Evolutionary conservation across 2,329 filamentous ascomycete species (phyloP), one percentile per base, ranked within the genome.

Genomic region (Penicillium sp.): DNA sequence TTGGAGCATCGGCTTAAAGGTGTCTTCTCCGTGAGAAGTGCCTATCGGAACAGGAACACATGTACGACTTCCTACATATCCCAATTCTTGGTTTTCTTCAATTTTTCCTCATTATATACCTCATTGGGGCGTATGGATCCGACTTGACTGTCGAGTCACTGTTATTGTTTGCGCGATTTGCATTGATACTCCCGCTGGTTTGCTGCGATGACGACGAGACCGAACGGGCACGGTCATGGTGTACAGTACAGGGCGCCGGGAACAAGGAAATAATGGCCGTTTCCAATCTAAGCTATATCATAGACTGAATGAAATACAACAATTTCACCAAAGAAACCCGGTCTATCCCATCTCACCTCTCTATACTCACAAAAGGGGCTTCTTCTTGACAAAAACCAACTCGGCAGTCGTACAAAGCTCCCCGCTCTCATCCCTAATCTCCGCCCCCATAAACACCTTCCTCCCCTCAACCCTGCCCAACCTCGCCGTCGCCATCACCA

Each of bases 1-100:
- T 97, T 65, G 72, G 76, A 57, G 68, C 69, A 41, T 13, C 35
- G 61, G 67, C 67, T 48, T 73, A 68, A 61, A 41, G 17, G 45
- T 29, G 38, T 58, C 50, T 67, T 64, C 64, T 65, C 49, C 45
- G 62, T 52, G 60, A 62, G 65, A 69, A 62, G 66, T 64, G 63
- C 63, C 61, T 52, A 38, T 26, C 49, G 56, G 64, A 56, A 58
- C 60, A 59, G 64, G 62, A 61, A n/a, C 11, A 69, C 67, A 61
- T 68, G 67, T 69, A 67, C 65, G 66, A 64, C 53, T 68, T 70
- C 60, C 26, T 26, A 64, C 63, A 64, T 64, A 62, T 65, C 53
- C 67, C 59, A 64, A 55, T 62, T 64, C 51, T 64, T 66, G 58
- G 59, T 49, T 53, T 64, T 66, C 64, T 65, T 64, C 58, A 56